Base-by-base conservation (phyloP, 1,139 yeast genomes). In the Tardiomyces depauwii region DNA sequence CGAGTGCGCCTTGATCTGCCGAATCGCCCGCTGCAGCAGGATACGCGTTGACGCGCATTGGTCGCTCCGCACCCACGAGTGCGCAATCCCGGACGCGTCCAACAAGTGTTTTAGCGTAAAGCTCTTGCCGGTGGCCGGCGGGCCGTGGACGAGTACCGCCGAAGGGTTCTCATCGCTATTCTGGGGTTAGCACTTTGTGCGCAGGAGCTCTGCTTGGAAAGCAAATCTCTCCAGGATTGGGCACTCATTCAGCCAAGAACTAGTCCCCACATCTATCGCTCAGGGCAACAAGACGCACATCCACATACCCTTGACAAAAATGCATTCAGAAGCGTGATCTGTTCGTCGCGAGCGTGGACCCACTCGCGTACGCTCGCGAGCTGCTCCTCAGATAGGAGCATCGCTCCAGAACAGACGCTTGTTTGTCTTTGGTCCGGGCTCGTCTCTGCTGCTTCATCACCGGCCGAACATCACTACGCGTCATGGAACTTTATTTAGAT, bases 21-120 rank as follows among this genome's bases (percentile, higher is more conserved):
- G 48, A n/a, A 64, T 49, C 0, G 66, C 64, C 12, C 66, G 53
- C 46, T 65, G 70, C 18, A 66, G 55, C 42, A 65, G 49, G 23
- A 66, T 60, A 21, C 68, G 56, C 10, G 59, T 54, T 2, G 69
- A 64, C 10, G 58, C 49, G 46, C 70, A 65, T 42, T 62, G 65
- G 33, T 64, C 66, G 41, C 67, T 60, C 12, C 57, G 48, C 21
- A 65, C 53, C 59, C 64, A 59, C 3, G 62, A 56, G 18, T 52
- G 52, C 3, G 51, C 42, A 25, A 47, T 44, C 11, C 30, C 32
- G 11, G 49, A 45, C 10, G 40, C 42, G 19, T 45, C 47, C 5
- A 64, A 49, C 32, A 58, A 48, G 18, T 41, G 42, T 27, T 45
- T 46, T 16, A 66, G 42, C 2, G 58, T 50, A 5, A 49, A 47